Conservation (phyloP, 345 rosid genomes). For the Lenwebbia sp. region DNA sequence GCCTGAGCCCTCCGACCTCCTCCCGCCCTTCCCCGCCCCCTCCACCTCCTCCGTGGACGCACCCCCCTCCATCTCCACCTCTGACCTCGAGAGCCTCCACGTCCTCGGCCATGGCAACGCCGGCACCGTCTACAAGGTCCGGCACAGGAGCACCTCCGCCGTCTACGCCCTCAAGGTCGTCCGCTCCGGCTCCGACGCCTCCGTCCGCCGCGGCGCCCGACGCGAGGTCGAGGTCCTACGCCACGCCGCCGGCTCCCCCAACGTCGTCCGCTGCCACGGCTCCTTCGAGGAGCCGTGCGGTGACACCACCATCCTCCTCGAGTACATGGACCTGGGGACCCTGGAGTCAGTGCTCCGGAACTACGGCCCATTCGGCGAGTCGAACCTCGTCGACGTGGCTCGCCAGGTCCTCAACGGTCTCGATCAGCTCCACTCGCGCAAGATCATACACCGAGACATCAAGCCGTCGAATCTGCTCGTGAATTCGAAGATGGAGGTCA, state of each 20-base stretch:
- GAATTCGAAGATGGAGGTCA: conserved; percentile 44
- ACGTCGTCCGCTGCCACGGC: conserved; percentile 48
- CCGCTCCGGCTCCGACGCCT: conserved; percentile 43
- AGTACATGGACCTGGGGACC: conserved; percentile 72
- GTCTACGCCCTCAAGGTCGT: conserved; percentile 60
- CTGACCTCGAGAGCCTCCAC: conserved; percentile 54
- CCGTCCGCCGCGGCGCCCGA: conserved; percentile 36
- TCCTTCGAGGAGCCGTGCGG: conserved; percentile 53
- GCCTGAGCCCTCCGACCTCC: neutral
- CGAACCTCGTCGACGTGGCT: conserved; percentile 34
- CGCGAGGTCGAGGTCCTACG: conserved; percentile 76
- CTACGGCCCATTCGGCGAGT: conserved; percentile 40
- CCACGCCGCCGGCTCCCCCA: conserved; percentile 35
- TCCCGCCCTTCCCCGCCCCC: conserved; percentile 26
- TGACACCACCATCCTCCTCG: conserved; percentile 60
- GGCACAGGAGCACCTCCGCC: conserved; percentile 40
- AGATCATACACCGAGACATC: conserved; percentile 76
- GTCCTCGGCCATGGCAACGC: conserved; percentile 81
- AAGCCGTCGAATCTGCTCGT: conserved; percentile 77
- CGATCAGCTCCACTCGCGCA: conserved; percentile 47
- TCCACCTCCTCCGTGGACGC: neutral
- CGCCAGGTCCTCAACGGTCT: conserved; percentile 58
- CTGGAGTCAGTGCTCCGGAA: conserved; percentile 32
- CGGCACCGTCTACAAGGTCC: conserved; percentile 62
- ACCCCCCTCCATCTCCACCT: conserved; percentile 4